Conservation (phyloP, 1,284 basidiomycete species). For the Boletus sp. region DNA sequence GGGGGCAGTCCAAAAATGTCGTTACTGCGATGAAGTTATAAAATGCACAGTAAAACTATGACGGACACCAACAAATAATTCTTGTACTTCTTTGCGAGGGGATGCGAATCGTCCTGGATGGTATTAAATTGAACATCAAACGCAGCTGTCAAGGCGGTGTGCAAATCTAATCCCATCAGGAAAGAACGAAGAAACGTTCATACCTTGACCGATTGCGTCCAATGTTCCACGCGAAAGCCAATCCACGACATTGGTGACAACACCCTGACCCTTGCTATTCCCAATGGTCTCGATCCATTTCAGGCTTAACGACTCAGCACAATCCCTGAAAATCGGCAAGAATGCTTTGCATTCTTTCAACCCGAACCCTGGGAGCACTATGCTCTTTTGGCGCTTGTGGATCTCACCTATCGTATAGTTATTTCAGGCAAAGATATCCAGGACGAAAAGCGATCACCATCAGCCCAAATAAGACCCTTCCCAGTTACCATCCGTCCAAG, state of each 20-base stretch:
- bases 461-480: constrained; percentile 37
- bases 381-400: constrained; percentile 42
- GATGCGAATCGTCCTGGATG: constrained; percentile 36
- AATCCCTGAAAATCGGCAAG: constrained; percentile 34
- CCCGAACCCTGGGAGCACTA: constrained; percentile 44
- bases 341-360: constrained; percentile 35
- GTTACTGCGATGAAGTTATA: constrained; percentile 6
- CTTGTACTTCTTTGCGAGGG: constrained; percentile 33
- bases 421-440: neutral
- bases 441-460: constrained; percentile 30
- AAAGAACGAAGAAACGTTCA: constrained; percentile 1
- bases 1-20: constrained; percentile 23
- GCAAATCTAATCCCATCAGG: neutral
- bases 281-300: constrained; percentile 43
- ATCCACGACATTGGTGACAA: constrained; percentile 37
- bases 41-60: neutral
- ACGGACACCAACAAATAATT: constrained; percentile 32
- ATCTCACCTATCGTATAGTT: constrained; percentile 32
- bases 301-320: constrained; percentile 21
- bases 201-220: constrained; percentile 47
- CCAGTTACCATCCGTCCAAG: constrained; percentile 33
- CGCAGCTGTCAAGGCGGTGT: constrained; percentile 30
- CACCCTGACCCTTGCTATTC: constrained; percentile 22
- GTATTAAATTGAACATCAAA: constrained; percentile 41
- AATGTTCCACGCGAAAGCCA: constrained; percentile 40